Evolutionary conservation across 2,329 filamentous ascomycete genomes (phyloP), one percentile per base, ranked within the genome.

Genomic region (Paraphaeosphaeria minitans): DNA sequence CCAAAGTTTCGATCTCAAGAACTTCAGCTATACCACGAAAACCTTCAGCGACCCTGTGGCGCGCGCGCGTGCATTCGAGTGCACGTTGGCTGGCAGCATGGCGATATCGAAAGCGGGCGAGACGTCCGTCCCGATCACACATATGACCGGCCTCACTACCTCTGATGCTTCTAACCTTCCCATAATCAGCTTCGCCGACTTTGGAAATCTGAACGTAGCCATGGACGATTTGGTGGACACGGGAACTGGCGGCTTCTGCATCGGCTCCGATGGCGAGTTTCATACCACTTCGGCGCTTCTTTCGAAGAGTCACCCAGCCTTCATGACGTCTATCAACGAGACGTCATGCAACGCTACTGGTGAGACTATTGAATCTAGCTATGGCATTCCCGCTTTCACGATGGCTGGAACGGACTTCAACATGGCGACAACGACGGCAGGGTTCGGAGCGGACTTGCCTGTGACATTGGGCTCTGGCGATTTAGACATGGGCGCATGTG

Each of bases 321-420:
- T 57, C 41, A 56, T 60, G 47, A 33, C 55, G 9, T 56, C 66
- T 14, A 63, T 67, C 39, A 52, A 46, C 24, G 61, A 66, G 46
- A 43, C 48, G 22, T 12, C 57, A 16, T 64, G 60, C 45, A 59
- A 61, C 16, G 33, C 46, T 8, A 31, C 46, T 35, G 50, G 43
- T 10, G 58, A 63, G n/a, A 35, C 58, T 2, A 49, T 57, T 5
- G 58, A 22, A 13, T 55, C 62, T 1, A 61, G 67, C 41, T 71
- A 73, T 48, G 63, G 64, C 2, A 66, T 74, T 19, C 62, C 68
- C 1, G 66, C 60, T 9, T 75, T 71, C 71, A 71, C 71, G 47
- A 66, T 72, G 55, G 41, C 74, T 1, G 68, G 65, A 0, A 53
- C 50, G 13, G 65, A 66, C 10, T 68, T 74, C 24, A 63, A 72